These are phyloP conservation scores for Mayamaea pseudoterrestris DNA, from an alignment of 108 stramenopile genomes.

Conservation along the genomic window DNA sequence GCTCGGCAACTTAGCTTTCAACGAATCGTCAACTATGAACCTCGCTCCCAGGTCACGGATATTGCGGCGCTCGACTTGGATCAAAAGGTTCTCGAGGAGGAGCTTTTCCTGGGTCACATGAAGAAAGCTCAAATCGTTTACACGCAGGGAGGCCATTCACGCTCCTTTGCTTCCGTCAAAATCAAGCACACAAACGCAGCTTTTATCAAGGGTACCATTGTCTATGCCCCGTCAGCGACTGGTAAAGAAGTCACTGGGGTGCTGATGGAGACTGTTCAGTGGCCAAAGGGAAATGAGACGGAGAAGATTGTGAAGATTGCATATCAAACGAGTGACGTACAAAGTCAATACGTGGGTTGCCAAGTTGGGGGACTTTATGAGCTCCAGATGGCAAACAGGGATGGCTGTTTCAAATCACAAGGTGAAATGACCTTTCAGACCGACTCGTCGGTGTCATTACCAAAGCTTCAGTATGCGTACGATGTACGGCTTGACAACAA, in stretches of 20 bases:
- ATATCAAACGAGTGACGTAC: slow-evolving; percentile 35
- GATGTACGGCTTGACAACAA: slow-evolving; percentile 41
- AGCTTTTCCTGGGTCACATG: no score
- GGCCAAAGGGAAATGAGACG: no score
- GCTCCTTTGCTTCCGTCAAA: slow-evolving; percentile 40
- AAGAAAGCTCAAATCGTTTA: slow-evolving; percentile 34
- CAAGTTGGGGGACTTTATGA: slow-evolving; percentile 47
- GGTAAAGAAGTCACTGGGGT: slow-evolving; percentile 40
- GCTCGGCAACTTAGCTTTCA: slow-evolving; percentile 29
- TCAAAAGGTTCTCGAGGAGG: slow-evolving; percentile 43
- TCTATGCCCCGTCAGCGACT: slow-evolving; percentile 14
- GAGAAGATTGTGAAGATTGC: slow-evolving; percentile 21
- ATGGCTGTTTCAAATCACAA: no score
- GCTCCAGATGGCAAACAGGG: slow-evolving; percentile 19
- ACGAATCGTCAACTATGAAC: slow-evolving; percentile 51
- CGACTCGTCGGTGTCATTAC: slow-evolving; percentile 16
- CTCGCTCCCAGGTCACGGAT: slow-evolving; percentile 44
- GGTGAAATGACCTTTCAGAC: slow-evolving; percentile 26
- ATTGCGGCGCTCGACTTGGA: slow-evolving; percentile 62
- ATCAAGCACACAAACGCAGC: slow-evolving; percentile 14
- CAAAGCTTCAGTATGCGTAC: slow-evolving; percentile 1
- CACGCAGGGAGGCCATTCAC: slow-evolving; percentile 50
- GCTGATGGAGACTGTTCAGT: slow-evolving; percentile 21
- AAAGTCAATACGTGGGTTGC: slow-evolving; percentile 42
- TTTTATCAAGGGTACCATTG: slow-evolving; percentile 22